phyloP scores from a whole-genome alignment of 805 yeast genomes.

The Pichia scutulata region DNA sequence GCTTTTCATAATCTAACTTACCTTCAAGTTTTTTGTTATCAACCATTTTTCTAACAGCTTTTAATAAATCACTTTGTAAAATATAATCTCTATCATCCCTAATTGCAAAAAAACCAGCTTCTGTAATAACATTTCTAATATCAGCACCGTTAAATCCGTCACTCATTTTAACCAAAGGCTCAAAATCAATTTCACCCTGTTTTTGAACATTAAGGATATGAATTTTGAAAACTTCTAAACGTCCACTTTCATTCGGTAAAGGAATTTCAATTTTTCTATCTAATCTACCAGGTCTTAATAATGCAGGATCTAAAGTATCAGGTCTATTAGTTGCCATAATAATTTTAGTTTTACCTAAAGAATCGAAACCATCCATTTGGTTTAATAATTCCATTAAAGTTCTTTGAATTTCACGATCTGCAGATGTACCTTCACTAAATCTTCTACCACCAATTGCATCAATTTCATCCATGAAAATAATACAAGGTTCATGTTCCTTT shows the following conservation, averaged over 20 bases:
- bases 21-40: constrained; percentile 97
- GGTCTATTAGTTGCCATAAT: constrained; percentile 99
- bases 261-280: constrained; percentile 95
- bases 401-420: constrained; percentile 97
- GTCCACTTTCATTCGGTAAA: constrained; percentile 91
- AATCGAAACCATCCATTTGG: constrained; percentile 98
- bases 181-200: constrained; percentile 94
- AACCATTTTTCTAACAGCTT: constrained; percentile 95
- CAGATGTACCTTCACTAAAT: constrained; percentile 95
- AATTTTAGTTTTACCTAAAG: constrained; percentile 91
- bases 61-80: constrained; percentile 88
- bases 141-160: constrained; percentile 99
- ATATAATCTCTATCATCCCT: constrained; percentile 96
- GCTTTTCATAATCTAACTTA: constrained; percentile 87
- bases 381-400: constrained; percentile 93
- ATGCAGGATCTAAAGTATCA: constrained; percentile 94
- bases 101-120: constrained; percentile 96
- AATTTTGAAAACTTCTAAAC: constrained; percentile 89
- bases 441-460: constrained; percentile 99
- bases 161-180: constrained; percentile 95
- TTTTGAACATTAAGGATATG: constrained; percentile 81
- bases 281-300: constrained; percentile 93
- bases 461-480: constrained; percentile 96
- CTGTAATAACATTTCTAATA: constrained; percentile 94
- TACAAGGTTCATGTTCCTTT: constrained; percentile 95